Conservation (phyloP, 495 filamentous ascomycete species). For the Neurospora sp. region DNA sequence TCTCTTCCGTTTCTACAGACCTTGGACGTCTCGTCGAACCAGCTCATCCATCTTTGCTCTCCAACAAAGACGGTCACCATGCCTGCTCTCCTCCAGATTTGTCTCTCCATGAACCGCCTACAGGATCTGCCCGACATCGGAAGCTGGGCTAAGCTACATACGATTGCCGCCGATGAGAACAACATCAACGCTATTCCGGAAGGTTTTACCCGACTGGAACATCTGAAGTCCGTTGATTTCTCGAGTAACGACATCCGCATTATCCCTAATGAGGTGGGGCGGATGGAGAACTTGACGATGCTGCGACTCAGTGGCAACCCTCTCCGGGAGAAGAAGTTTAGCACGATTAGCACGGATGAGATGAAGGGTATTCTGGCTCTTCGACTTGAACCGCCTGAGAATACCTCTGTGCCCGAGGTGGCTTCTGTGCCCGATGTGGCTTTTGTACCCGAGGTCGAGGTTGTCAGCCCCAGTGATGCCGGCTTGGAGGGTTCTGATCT, state of each 20-base stretch:
- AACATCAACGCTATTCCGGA: constrained; percentile 60
- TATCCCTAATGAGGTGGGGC: constrained; percentile 65
- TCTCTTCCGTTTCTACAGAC: constrained; percentile 53
- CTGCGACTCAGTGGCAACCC: constrained; percentile 79
- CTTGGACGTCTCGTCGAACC: constrained; percentile 69
- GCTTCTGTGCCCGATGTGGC: constrained; percentile 5
- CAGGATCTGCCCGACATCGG: constrained; percentile 57
- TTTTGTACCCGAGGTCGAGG: not conserved
- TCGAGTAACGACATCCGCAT: constrained; percentile 70
- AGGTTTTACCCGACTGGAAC: constrained; percentile 57
- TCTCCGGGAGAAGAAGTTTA: constrained; percentile 72
- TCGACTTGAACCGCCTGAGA: constrained; percentile 50
- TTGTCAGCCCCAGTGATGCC: not conserved
- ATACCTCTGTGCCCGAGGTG: constrained; percentile 10
- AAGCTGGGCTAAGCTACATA: constrained; percentile 60
- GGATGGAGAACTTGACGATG: constrained; percentile 66
- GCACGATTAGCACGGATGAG: constrained; percentile 68
- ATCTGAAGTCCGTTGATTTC: constrained; percentile 66
- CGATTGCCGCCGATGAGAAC: constrained; percentile 72
- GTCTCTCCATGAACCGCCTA: constrained; percentile 68
- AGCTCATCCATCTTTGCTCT: constrained; percentile 42
- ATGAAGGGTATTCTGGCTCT: constrained; percentile 66
- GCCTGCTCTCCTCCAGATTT: constrained; percentile 63
- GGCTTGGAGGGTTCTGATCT: not conserved
- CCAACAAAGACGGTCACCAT: constrained; percentile 30